Percentiles rank a stretch among this genome's conserved stretches.
These are phyloP conservation scores for Boletus tylopilopsis DNA, from an alignment of 768 basidiomycete genomes.

Conservation along the genomic window DNA sequence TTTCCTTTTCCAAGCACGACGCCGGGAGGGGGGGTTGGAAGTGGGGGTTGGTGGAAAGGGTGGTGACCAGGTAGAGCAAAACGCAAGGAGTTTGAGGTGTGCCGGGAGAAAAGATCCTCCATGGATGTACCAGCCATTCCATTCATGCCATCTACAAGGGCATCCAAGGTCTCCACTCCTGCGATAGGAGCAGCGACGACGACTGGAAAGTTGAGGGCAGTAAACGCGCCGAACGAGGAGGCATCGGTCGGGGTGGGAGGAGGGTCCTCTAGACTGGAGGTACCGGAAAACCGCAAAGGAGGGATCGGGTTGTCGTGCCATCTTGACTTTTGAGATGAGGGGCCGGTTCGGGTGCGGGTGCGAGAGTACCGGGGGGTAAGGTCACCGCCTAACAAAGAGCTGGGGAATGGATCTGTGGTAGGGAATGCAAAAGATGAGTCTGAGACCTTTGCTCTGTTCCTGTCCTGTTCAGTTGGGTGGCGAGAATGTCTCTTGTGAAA, in stretches of 20 bases:
- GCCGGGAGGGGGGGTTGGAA: constrained; percentile 82
- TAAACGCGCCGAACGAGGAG: constrained; percentile 15
- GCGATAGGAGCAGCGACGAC: constrained; percentile 73
- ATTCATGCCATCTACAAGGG: constrained; percentile 88
- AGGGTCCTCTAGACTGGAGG: constrained; percentile 70
- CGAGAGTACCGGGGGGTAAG: constrained; percentile 41
- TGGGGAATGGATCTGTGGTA: constrained; percentile 22
- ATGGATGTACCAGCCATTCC: constrained; percentile 70
- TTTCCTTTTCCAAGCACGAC: constrained; percentile 58
- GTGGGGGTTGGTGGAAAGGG: constrained; percentile 76
- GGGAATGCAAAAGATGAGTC: constrained; percentile 29
- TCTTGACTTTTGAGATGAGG: constrained; percentile 39
- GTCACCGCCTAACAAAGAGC: constrained; percentile 23
- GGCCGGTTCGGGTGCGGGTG: constrained; percentile 56
- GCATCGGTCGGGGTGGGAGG: constrained; percentile 66
- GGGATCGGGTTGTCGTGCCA: constrained; percentile 48
- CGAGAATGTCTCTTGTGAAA: constrained; percentile 24
- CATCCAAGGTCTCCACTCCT: constrained; percentile 86
- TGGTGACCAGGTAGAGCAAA: constrained; percentile 61
- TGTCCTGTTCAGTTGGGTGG: constrained; percentile 23
- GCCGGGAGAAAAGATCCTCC: constrained; percentile 49
- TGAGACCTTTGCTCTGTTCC: constrained; percentile 24
- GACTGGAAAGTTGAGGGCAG: constrained; percentile 51
- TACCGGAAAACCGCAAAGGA: constrained; percentile 59
- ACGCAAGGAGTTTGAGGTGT: constrained; percentile 46